Conservation (phyloP, 345 rosid species). For the Arabidopsis suecica region DNA sequence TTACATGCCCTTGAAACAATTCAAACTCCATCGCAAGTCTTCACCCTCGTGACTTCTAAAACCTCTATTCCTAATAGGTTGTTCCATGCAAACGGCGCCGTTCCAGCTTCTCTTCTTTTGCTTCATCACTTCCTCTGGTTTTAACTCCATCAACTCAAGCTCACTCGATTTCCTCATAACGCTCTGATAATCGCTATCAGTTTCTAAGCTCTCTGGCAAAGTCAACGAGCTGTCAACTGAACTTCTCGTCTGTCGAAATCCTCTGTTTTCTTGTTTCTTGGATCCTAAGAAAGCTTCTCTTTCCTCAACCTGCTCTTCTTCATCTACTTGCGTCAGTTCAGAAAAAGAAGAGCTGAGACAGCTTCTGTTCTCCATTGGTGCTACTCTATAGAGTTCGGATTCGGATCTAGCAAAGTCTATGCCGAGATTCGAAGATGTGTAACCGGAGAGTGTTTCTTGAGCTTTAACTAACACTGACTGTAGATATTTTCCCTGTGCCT, state of each 20-base stretch:
- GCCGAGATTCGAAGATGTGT: slow-evolving; percentile 52
- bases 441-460: slow-evolving; percentile 72
- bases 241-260: slow-evolving; percentile 37
- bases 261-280: slow-evolving; percentile 28
- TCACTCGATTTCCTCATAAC: slow-evolving; percentile 37
- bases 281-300: not conserved
- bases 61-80: not conserved
- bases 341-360: slow-evolving; percentile 60
- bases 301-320: not conserved
- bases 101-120: slow-evolving; percentile 53
- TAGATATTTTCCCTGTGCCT: slow-evolving; percentile 81
- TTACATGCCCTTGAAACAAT: not conserved
- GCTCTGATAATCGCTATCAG: slow-evolving; percentile 33
- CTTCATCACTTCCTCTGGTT: slow-evolving; percentile 45
- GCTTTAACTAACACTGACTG: slow-evolving; percentile 79
- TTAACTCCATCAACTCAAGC: slow-evolving; percentile 57
- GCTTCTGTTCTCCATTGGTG: slow-evolving; percentile 58
- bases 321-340: slow-evolving; percentile 17
- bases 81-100: slow-evolving; percentile 18
- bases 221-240: slow-evolving; percentile 77
- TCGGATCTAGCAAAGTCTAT: slow-evolving; percentile 63
- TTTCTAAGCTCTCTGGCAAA: slow-evolving; percentile 69
- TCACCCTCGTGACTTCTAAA: slow-evolving; percentile 22
- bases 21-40: slow-evolving; percentile 33
- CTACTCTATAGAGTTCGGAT: slow-evolving; percentile 50